Conservation (phyloP, 768 basidiomycete species). For the Russula griseocarnosa region DNA sequence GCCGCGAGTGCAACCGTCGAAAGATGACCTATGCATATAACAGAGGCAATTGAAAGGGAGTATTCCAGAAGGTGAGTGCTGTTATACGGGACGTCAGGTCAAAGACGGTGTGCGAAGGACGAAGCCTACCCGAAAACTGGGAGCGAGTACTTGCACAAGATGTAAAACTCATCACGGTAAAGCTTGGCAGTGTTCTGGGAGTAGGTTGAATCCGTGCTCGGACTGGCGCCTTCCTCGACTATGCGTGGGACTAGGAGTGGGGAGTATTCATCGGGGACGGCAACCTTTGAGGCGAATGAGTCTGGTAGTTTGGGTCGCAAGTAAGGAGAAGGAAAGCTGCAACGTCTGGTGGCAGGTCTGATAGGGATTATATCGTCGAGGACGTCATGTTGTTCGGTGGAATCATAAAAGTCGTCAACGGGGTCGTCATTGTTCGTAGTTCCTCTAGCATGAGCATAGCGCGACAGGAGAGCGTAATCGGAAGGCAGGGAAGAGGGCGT, state of each 20-base stretch:
- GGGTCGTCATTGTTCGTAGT: conserved; percentile 6
- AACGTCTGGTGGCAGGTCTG: conserved; percentile 22
- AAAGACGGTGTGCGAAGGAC: neutral
- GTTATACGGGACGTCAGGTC: neutral
- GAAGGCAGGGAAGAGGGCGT: conserved; percentile 58
- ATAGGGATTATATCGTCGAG: neutral
- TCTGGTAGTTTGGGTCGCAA: conserved; percentile 38
- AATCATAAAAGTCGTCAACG: conserved; percentile 10
- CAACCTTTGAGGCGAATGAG: conserved; percentile 30
- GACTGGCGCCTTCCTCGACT: conserved; percentile 44
- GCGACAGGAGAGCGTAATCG: conserved; percentile 61
- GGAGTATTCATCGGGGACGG: conserved; percentile 29
- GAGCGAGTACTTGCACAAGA: conserved; percentile 59
- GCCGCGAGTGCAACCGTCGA: conserved; percentile 88
- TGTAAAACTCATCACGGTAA: conserved; percentile 56
- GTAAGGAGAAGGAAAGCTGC: conserved; percentile 37
- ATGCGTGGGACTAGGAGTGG: conserved; percentile 49
- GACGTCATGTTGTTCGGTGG: neutral
- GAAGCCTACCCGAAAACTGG: conserved; percentile 61
- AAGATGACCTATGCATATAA: conserved; percentile 85
- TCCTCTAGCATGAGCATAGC: conserved; percentile 37
- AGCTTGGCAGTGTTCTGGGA: conserved; percentile 31
- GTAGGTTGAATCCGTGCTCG: conserved; percentile 10
- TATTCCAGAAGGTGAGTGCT: conserved; percentile 84
- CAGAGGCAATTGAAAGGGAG: conserved; percentile 77